These are phyloP conservation scores for Oryza meyeriana DNA, from an alignment of 176 grass and related monocot genomes.

Conservation along the genomic window DNA sequence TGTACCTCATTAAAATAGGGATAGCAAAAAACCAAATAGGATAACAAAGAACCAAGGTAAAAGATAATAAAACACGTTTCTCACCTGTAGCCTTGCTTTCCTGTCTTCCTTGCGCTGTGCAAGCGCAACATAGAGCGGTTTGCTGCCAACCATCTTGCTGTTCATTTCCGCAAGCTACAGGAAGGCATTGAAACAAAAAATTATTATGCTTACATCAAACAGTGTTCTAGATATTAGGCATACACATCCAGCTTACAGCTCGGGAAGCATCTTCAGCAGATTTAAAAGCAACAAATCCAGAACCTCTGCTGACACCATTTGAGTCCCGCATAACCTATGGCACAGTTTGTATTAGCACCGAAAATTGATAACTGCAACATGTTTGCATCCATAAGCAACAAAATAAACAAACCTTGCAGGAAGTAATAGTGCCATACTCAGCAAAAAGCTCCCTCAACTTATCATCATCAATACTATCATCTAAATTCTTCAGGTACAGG, in stretches of 20 bases:
- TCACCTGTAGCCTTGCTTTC: conserved; percentile 78
- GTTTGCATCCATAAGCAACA: background rate
- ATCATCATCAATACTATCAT: conserved; percentile 87
- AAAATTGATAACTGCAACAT: background rate
- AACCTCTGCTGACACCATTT: conserved; percentile 77
- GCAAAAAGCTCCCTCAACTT: conserved; percentile 73
- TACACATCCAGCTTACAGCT: conserved; percentile 58
- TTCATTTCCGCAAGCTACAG: conserved; percentile 80
- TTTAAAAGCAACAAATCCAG: conserved; percentile 95
- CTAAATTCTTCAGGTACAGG: conserved; percentile 95
- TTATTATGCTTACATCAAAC: background rate
- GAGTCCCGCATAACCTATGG: conserved; percentile 85
- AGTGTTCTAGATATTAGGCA: background rate
- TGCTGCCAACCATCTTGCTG: conserved; percentile 77
- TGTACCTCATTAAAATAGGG: background rate
- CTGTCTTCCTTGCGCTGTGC: conserved; percentile 93
- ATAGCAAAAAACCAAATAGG: background rate
- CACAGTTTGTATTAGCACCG: conserved; percentile 14
- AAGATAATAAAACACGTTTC: background rate
- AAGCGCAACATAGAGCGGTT: conserved; percentile 85
- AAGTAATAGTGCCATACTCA: conserved; percentile 72
- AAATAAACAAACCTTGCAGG: conserved; percentile 71
- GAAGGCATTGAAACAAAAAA: background rate
- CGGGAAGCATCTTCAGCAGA: conserved; percentile 67
- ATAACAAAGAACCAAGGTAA: background rate